phyloP scores from a whole-genome alignment of 768 basidiomycete genomes.

The Agaricus blazei region DNA sequence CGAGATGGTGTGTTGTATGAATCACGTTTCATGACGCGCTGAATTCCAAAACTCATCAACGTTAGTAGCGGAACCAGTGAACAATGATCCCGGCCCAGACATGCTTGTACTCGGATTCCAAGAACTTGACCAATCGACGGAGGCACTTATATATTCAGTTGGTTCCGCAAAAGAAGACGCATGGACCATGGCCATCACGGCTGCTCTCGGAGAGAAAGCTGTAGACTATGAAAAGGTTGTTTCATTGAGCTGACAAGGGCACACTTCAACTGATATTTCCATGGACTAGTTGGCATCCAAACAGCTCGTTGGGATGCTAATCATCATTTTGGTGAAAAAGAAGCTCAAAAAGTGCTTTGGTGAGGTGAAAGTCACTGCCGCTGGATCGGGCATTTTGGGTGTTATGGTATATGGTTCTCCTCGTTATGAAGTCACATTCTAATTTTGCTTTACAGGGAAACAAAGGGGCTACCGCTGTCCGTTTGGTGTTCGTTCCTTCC shows the following conservation, averaged over 20 bases:
- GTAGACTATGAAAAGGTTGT: slow-evolving; percentile 62
- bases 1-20: slow-evolving; percentile 17
- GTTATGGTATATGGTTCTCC: slow-evolving; percentile 51
- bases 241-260: background rate
- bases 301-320: slow-evolving; percentile 82
- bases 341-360: slow-evolving; percentile 43
- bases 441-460: slow-evolving; percentile 52
- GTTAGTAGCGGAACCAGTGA: slow-evolving; percentile 14
- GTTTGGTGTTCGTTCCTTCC: slow-evolving; percentile 50
- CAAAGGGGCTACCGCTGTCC: slow-evolving; percentile 73
- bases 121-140: slow-evolving; percentile 74
- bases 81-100: slow-evolving; percentile 43
- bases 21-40: background rate
- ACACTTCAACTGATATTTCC: background rate
- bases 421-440: background rate
- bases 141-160: slow-evolving; percentile 69
- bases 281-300: slow-evolving; percentile 55
- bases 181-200: slow-evolving; percentile 64
- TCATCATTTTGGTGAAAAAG: slow-evolving; percentile 63
- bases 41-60: background rate
- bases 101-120: slow-evolving; percentile 75
- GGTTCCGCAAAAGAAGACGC: slow-evolving; percentile 62
- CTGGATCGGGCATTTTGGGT: slow-evolving; percentile 75
- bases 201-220: slow-evolving; percentile 64
- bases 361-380: slow-evolving; percentile 43